Conservation (phyloP, 768 basidiomycete species). For the Lentinula sp. region DNA sequence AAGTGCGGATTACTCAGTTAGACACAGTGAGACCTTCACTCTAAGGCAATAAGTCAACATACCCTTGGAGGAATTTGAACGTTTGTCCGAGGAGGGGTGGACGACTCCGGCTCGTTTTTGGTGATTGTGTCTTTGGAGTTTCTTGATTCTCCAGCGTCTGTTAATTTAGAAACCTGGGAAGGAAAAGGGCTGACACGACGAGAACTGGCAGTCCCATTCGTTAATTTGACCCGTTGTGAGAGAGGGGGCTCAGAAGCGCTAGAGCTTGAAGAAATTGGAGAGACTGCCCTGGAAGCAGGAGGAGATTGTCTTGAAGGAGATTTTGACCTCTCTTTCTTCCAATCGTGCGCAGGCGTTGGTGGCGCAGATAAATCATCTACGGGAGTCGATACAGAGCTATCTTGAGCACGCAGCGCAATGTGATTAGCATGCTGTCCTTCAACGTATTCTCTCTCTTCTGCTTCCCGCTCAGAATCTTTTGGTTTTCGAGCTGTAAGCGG, state of each 20-base stretch:
- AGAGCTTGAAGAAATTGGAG: slow-evolving; percentile 71
- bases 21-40: not conserved
- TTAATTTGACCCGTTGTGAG: slow-evolving; percentile 52
- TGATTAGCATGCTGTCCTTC: slow-evolving; percentile 79
- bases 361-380: slow-evolving; percentile 37
- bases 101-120: not conserved
- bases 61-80: slow-evolving; percentile 7
- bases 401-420: slow-evolving; percentile 49
- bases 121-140: not conserved
- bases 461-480: slow-evolving; percentile 75
- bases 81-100: not conserved
- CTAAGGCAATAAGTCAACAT: not conserved
- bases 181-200: slow-evolving; percentile 4
- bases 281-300: slow-evolving; percentile 37
- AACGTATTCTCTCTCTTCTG: slow-evolving; percentile 78
- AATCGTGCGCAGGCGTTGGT: slow-evolving; percentile 43
- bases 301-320: slow-evolving; percentile 19
- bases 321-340: slow-evolving; percentile 31
- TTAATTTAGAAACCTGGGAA: slow-evolving; percentile 18
- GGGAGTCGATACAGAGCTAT: slow-evolving; percentile 29
- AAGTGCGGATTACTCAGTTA: slow-evolving; percentile 5
- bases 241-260: slow-evolving; percentile 71
- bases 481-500: slow-evolving; percentile 52
- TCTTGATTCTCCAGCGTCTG: not conserved
- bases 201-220: slow-evolving; percentile 38